Base-by-base conservation (phyloP, 1,284 basidiomycete genomes). In the Melampsora larici-populina region DNA sequence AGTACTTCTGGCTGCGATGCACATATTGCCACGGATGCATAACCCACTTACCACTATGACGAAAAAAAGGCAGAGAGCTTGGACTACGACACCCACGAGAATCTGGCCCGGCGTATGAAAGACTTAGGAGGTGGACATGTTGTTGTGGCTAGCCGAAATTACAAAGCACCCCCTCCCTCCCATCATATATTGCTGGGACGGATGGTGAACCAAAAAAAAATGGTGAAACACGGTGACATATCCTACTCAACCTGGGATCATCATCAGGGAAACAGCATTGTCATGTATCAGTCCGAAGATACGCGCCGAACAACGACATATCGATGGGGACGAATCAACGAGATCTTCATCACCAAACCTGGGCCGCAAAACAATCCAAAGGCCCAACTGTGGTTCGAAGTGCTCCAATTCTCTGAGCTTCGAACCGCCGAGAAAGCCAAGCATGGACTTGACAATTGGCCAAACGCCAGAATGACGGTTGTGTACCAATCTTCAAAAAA, bases 371-470 rank as follows among this genome's bases (percentile, higher is more conserved):
- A 72, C 18, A 46, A 63, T 43, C 40, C 33, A 11, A 40, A 43
- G 60, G 48, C 63, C 17, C 70, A 72, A 8, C 70, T 72, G 1
- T 72, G 70, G 58, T 72, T 72, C 46, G 33, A 72, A 29, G 60
- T 72, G 3, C 21, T 58, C 18, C 21, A 29, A 29, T 72, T 72
- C 60, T 24, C 21, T 15, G 48, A 72, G 18, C 31, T 72, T 18
- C 31, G 29, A 63, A 24, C 70, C 63, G 18, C 24, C 24, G 36
- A 72, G 26, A 13, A 63, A 72, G 21, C 24, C 18, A 72, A 72
- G 48, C 70, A 72, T 26, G 17, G 63, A 43, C 63, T 72, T 63
- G 36, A 63, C 33, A 48, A 43, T 72, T 72, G 70, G 70, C 70
- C 70, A 1, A n/a, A 72, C 29, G 36, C 36, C 15, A 36, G 36